Conservation (phyloP, 345 rosid species). For the Brassica juncea region DNA sequence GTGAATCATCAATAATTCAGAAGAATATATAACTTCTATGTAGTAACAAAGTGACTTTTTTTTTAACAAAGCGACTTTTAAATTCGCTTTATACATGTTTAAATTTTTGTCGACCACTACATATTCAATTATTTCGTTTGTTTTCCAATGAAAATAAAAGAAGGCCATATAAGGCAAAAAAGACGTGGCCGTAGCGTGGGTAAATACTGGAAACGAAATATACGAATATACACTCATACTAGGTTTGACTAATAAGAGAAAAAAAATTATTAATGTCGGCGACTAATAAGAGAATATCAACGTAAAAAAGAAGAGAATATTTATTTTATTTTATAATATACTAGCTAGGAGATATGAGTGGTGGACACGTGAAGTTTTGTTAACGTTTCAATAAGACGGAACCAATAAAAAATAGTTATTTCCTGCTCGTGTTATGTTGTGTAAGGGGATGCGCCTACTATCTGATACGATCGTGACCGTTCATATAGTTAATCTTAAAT, state of each 20-base stretch:
- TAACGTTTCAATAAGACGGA: neutral
- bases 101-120: neutral
- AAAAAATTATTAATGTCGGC: too few relatives aligned
- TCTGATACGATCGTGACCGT: conserved; percentile 14
- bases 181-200: conserved; percentile 29
- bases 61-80: neutral
- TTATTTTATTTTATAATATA: neutral
- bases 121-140: neutral
- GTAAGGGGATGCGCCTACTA: neutral
- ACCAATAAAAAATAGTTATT: neutral
- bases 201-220: neutral
- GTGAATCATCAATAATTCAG: neutral
- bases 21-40: neutral
- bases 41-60: neutral
- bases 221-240: conserved; percentile 15
- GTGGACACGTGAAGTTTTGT: conserved; percentile 22
- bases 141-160: neutral
- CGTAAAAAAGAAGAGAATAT: neutral
- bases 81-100: neutral
- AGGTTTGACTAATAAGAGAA: conserved; percentile 22
- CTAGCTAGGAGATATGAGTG: neutral
- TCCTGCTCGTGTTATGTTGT: conserved; percentile 7
- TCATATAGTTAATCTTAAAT: conserved; percentile 1
- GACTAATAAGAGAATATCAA: conserved; percentile 9
- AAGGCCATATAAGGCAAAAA: neutral